phyloP scores from a whole-genome alignment of 1,139 yeast species.

The Hemisphaericaspora lyxosophila region DNA sequence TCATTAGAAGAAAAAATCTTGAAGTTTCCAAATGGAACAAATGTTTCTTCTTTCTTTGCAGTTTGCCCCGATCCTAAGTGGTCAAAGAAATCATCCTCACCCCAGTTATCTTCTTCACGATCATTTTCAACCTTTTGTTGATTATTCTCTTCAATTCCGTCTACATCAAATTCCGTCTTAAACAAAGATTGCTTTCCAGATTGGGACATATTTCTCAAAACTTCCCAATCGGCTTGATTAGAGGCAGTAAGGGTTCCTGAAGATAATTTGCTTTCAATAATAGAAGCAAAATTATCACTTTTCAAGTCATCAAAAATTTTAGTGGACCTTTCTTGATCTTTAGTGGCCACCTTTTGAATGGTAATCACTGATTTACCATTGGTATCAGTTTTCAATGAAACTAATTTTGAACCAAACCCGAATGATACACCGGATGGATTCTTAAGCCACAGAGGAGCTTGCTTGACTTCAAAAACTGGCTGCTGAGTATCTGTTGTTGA shows the following conservation, averaged over 20 bases:
- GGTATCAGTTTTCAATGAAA: constrained; percentile 47
- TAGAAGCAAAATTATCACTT: constrained; percentile 49
- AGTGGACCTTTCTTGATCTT: constrained; percentile 38
- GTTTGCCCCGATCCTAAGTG: constrained; percentile 38
- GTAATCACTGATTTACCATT: constrained; percentile 46
- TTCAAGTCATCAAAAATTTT: constrained; percentile 61
- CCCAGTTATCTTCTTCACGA: constrained; percentile 23
- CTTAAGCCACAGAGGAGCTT: constrained; percentile 89
- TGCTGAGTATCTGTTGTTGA: constrained; percentile 75
- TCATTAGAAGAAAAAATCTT: constrained; percentile 25
- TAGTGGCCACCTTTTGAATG: constrained; percentile 50
- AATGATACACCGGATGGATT: constrained; percentile 76
- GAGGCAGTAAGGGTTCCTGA: constrained; percentile 37
- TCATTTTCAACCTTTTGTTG: constrained; percentile 37
- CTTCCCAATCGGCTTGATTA: constrained; percentile 74
- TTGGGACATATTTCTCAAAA: constrained; percentile 57
- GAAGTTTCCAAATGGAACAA: constrained; percentile 49
- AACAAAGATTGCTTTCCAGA: constrained; percentile 48
- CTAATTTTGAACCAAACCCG: constrained; percentile 93
- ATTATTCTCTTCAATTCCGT: constrained; percentile 18
- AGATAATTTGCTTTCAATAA: constrained; percentile 54
- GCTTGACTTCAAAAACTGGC: constrained; percentile 63
- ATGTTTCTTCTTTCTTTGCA: constrained; percentile 19
- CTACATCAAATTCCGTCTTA: constrained; percentile 17
- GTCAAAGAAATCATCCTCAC: constrained; percentile 49